phyloP scores from a whole-genome alignment of 805 yeast genomes.

The Candida wancherniae region DNA sequence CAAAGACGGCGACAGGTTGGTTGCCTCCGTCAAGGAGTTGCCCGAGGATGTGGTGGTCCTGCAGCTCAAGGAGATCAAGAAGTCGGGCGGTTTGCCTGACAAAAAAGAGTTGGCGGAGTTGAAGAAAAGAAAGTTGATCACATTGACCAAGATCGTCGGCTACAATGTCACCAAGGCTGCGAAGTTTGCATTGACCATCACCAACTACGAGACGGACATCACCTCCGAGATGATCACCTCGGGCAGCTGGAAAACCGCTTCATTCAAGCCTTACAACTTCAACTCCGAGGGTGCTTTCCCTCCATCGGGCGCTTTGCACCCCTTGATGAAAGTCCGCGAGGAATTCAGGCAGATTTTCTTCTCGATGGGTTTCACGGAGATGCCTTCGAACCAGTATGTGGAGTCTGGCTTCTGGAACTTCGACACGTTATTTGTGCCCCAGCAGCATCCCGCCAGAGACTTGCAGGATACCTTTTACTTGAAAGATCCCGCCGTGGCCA shows the following conservation, averaged over 20 bases:
- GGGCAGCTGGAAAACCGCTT: slow-evolving; percentile 76
- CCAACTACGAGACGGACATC: slow-evolving; percentile 84
- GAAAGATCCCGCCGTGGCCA: slow-evolving; percentile 84
- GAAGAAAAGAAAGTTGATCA: slow-evolving; percentile 87
- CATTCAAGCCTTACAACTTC: slow-evolving; percentile 94
- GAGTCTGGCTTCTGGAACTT: slow-evolving; percentile 99
- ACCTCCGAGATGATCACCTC: slow-evolving; percentile 87
- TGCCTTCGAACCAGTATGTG: slow-evolving; percentile 98
- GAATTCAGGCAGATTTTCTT: slow-evolving; percentile 97
- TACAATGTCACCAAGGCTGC: slow-evolving; percentile 75
- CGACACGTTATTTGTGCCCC: slow-evolving; percentile 94
- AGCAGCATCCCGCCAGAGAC: slow-evolving; percentile 99
- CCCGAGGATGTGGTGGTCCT: slow-evolving; percentile 67
- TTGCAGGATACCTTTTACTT: slow-evolving; percentile 97
- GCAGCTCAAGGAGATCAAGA: slow-evolving; percentile 53
- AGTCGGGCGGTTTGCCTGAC: slow-evolving; percentile 53
- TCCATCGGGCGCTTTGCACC: slow-evolving; percentile 90
- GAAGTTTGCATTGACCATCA: slow-evolving; percentile 77
- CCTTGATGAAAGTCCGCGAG: slow-evolving; percentile 92
- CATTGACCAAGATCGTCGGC: slow-evolving; percentile 66
- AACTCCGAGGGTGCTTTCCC: slow-evolving; percentile 90
- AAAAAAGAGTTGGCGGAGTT: slow-evolving; percentile 73
- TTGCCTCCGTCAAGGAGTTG: slow-evolving; percentile 50
- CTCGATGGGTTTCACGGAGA: slow-evolving; percentile 96
- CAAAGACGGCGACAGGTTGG: slow-evolving; percentile 78